phyloP scores from a whole-genome alignment of 345 rosid genomes.

The Orychophragmus violaceus region DNA sequence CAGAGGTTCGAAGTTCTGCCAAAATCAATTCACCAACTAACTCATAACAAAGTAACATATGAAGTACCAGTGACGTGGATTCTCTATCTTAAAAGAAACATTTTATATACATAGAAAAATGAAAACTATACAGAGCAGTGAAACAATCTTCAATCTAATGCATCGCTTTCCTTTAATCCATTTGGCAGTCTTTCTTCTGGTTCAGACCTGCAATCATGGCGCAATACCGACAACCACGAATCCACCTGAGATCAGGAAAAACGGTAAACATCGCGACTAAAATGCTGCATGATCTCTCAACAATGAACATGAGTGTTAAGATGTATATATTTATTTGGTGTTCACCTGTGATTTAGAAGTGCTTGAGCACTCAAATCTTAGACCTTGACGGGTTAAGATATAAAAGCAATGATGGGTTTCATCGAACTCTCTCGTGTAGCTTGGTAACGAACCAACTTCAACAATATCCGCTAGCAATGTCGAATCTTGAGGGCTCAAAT shows the following conservation, averaged over 20 bases:
- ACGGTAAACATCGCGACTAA: background rate
- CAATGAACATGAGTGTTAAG: background rate
- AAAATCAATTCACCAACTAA: background rate
- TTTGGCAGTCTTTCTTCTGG: conserved; percentile 35
- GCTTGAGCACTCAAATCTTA: conserved; percentile 78
- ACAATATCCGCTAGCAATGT: conserved; percentile 71
- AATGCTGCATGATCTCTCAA: background rate
- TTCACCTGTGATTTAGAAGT: conserved; percentile 67
- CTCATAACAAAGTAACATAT: background rate
- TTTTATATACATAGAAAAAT: conserved; percentile 34
- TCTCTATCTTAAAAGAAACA: conserved; percentile 4
- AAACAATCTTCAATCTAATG: conserved; percentile 34
- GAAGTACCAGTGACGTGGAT: background rate
- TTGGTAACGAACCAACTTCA: conserved; percentile 65
- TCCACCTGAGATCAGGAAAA: conserved; percentile 44
- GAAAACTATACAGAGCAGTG: conserved; percentile 20
- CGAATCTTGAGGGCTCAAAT: conserved; percentile 94
- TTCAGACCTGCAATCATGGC: conserved; percentile 42
- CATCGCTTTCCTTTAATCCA: conserved; percentile 21
- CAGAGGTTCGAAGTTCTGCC: background rate
- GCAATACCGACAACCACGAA: conserved; percentile 62
- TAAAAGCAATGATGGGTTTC: conserved; percentile 56
- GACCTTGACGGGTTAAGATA: conserved; percentile 69
- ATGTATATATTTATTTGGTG: background rate
- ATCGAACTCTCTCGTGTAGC: conserved; percentile 59